phyloP scores from a whole-genome alignment of 495 filamentous ascomycete species.

The Beverwykella pulmonaria region DNA sequence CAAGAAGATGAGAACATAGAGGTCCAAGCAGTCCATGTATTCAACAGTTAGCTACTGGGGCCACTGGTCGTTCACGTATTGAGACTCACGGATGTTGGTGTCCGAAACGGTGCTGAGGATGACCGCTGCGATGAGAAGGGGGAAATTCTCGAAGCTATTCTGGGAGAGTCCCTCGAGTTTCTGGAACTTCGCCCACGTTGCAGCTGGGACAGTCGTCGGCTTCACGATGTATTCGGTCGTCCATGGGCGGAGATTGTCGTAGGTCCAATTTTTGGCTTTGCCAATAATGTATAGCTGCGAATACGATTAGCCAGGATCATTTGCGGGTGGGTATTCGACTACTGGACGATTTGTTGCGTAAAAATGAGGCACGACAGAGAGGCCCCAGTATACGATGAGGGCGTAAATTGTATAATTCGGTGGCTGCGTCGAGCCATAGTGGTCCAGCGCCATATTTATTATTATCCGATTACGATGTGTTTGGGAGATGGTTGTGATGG shows the following conservation, averaged over 20 bases:
- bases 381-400: too few relatives aligned
- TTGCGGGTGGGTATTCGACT: too few relatives aligned
- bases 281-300: background rate
- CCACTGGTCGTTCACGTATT: background rate
- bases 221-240: background rate
- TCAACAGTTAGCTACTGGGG: background rate
- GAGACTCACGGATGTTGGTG: background rate
- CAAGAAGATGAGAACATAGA: background rate
- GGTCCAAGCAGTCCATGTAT: background rate
- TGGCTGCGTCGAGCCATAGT: background rate
- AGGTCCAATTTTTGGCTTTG: background rate
- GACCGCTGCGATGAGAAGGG: constrained; percentile 1
- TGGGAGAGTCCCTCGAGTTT: background rate
- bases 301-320: background rate
- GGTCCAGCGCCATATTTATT: background rate
- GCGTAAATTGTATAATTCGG: too few relatives aligned
- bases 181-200: background rate
- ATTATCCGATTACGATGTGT: too few relatives aligned
- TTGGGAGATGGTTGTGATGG: too few relatives aligned
- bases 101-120: constrained; percentile 3
- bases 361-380: too few relatives aligned
- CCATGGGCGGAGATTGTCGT: background rate
- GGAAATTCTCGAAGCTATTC: background rate
- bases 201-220: background rate
- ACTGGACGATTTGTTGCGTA: too few relatives aligned